phyloP scores from a whole-genome alignment of 1,284 basidiomycete genomes.

The Phlebopus sp. region DNA sequence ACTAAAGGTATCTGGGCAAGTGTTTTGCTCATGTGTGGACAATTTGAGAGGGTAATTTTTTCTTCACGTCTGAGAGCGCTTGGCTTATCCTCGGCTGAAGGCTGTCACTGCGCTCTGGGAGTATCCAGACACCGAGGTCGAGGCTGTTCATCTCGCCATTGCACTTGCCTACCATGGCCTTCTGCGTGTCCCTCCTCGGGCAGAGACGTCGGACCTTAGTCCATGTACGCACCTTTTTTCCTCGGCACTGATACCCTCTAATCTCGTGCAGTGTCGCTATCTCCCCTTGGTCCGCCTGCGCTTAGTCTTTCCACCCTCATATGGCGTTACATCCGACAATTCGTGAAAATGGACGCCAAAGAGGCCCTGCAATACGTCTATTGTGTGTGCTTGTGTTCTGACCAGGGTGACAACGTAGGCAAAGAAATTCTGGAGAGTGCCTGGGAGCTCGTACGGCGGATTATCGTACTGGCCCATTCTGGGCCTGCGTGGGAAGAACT shows the following conservation, averaged over 20 bases:
- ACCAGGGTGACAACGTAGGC: conserved; percentile 69
- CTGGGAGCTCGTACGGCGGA: conserved; percentile 84
- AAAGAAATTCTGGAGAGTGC: conserved; percentile 82
- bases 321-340: conserved; percentile 91
- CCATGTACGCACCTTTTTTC: conserved; percentile 57
- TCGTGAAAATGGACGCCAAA: conserved; percentile 88
- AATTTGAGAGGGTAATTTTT: conserved; percentile 82
- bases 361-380: conserved; percentile 97
- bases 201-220: conserved; percentile 79
- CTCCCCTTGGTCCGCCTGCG: conserved; percentile 60
- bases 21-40: conserved; percentile 87
- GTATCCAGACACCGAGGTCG: conserved; percentile 84
- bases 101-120: conserved; percentile 88
- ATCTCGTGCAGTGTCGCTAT: conserved; percentile 53
- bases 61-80: background rate
- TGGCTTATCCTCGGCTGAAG: conserved; percentile 1
- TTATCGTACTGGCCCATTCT: conserved; percentile 84
- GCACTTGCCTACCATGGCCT: conserved; percentile 93
- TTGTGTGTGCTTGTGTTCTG: conserved; percentile 79
- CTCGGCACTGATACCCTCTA: background rate
- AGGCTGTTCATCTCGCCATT: conserved; percentile 93
- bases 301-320: conserved; percentile 85
- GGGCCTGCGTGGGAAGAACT: conserved; percentile 87
- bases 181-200: conserved; percentile 75
- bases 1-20: conserved; percentile 82